Base-by-base conservation (phyloP, 495 filamentous ascomycete species). In the Copromyces sp. region DNA sequence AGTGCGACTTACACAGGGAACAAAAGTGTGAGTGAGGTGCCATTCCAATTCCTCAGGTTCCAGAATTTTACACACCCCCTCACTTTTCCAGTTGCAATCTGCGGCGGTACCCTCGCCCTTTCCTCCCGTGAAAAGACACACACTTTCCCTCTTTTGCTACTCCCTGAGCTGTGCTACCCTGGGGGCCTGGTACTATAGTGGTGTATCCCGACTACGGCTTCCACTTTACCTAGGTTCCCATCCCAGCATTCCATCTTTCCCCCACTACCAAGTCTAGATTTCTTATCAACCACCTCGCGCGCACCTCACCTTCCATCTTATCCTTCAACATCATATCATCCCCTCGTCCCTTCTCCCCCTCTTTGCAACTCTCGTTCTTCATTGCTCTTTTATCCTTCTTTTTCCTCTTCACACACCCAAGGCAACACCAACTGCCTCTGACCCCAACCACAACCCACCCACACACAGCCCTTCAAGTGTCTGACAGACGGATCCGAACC, bases 1-100 rank as follows among this genome's bases (percentile, higher is more conserved):
- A 78, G 78, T 79, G 74, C 74, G 73, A 80, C 78, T 76, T 77
- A 73, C 75, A 77, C 75, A 70, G 44, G 53, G 72, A 76, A 74
- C 41, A 74, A 41, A 41, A 72, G 75, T 73, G 80, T 81, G 76
- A 77, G 79, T 78, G 70, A 71, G 14, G 53, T 35, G 53, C 53
- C 75, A 75, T 73, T 75, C 40, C 29, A 70, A 29, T 77, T 72
- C 37, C 72, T 76, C 74, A 73, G 71, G 70, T 71, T 70, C 73
- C 9, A 29, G 69, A 45, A 70, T n/a, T 71, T 71, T 12, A 16
- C 59, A 69, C 42, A 40, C 69, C 40, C 61, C 47, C 47, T 72
- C 68, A 9, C 29, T 35, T 65, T 65, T 35, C 35, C 53, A 65
- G 29, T 65, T 65, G 53, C 53, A 35, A 65, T 65, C 14, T 65